Evolutionary conservation across 805 yeast genomes (phyloP).

Genomic region (Starmerella bombi): DNA sequence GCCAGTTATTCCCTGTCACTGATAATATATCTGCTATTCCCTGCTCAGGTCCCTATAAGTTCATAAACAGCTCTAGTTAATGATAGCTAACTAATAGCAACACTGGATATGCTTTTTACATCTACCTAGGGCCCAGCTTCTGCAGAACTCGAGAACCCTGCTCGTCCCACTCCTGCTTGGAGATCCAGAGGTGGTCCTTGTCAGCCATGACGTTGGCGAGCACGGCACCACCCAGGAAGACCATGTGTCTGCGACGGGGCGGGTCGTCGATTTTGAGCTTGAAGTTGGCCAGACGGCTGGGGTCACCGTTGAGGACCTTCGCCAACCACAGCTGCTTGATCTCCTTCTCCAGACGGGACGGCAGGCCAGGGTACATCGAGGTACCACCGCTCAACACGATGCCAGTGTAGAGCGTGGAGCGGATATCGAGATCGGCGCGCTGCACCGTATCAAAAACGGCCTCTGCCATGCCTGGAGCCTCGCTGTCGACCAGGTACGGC

Average conservation of each 20-base stretch:
- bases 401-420: conserved; percentile 77
- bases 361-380: conserved; percentile 96
- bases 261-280: conserved; percentile 97
- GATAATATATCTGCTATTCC: no score
- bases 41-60: no score
- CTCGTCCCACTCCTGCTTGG: conserved; percentile 95
- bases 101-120: no score
- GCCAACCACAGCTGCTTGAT: conserved; percentile 93
- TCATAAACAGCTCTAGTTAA: no score
- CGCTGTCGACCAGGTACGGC: conserved; percentile 87
- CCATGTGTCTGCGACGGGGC: conserved; percentile 98
- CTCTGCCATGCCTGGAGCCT: conserved; percentile 95
- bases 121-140: conserved; percentile 86
- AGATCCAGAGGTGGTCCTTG: conserved; percentile 96
- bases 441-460: conserved; percentile 82
- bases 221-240: conserved; percentile 96
- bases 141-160: conserved; percentile 74
- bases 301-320: conserved; percentile 73
- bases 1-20: no score
- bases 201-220: conserved; percentile 96
- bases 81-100: no score
- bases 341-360: conserved; percentile 89
- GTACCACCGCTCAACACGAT: conserved; percentile 96
- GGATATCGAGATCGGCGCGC: conserved; percentile 85
- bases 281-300: conserved; percentile 68